Base-by-base conservation (phyloP, 2,329 filamentous ascomycete species). In the Aureobasidium melanogenum region DNA sequence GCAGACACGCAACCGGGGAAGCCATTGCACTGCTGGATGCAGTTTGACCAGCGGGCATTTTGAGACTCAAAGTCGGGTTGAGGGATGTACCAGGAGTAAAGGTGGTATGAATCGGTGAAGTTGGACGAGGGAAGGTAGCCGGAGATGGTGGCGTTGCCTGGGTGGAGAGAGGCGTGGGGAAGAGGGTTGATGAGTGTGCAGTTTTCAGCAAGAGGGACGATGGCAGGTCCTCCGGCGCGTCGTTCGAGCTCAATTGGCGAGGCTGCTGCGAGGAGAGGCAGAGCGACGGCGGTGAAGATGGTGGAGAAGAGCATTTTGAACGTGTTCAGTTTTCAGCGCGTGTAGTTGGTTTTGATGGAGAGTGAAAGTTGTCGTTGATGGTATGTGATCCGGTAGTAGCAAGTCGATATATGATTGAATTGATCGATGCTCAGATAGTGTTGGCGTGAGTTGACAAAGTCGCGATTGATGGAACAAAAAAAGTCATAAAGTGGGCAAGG, bases 11-110 rank as follows among this genome's bases (percentile, higher is more conserved):
- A 77, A 41, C 69, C 65, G 17, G 63, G 61, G 48, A 72, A 73
- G 14, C 75, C 74, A 60, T 76, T 73, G 66, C 75, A 77, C 63
- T 76, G 75, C 63, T 76, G 58, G 3, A 72, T 67, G 63, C 74
- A 76, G 56, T 73, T 69, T 58, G 68, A 56, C 15, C 68, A 69
- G 56, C 66, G 64, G 7, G 63, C 54, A 3, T 39, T 32, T 22
- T 62, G 60, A 22, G 62, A 56, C 10, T 46, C 26, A 30, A 55
- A 57, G 19, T 68, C 63, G 2, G 70, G 64, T 43, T 65, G 65
- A 4, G 69, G 65, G 19, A 70, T 67, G 63, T 75, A 76, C 67
- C 72, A 73, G 14, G 69, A 65, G 64, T 68, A 70, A 56, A 70
- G 63, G 46, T 71, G 72, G 22, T 70, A 64, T 22, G 65, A 51